Conservation (phyloP, 371 early-diverging fungal genomes). For the Ordospora colligata region DNA sequence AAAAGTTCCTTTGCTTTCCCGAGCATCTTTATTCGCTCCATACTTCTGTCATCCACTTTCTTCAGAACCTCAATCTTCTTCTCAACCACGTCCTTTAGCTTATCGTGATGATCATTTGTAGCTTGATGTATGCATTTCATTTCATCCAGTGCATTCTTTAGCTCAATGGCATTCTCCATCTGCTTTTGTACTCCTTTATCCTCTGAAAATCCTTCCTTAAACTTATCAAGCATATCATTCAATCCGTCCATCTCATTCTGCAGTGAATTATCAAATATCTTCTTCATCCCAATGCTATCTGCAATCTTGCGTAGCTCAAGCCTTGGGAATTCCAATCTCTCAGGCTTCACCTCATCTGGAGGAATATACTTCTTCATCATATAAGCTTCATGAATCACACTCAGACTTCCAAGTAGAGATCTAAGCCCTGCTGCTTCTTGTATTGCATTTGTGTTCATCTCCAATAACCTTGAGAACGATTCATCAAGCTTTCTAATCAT, state of each 20-base stretch:
- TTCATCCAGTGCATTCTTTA: background rate
- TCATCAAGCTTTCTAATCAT: conserved; percentile 5
- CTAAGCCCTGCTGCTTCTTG: conserved; percentile 12
- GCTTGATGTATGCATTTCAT: background rate
- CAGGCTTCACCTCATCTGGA: conserved; percentile 26
- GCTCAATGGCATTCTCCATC: background rate
- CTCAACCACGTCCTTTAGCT: background rate
- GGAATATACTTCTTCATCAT: conserved; percentile 33
- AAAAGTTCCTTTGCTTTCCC: background rate
- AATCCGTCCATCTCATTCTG: background rate
- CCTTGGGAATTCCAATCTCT: conserved; percentile 1
- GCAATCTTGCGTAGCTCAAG: background rate
- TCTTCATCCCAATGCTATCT: background rate
- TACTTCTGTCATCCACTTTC: background rate
- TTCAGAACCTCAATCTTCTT: background rate
- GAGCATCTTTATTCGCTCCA: background rate
- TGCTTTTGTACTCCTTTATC: background rate
- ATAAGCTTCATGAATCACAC: conserved; percentile 19
- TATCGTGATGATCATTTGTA: background rate
- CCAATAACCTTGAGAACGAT: background rate
- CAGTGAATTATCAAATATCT: background rate
- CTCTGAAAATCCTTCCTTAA: background rate
- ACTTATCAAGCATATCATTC: background rate
- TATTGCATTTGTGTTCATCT: background rate
- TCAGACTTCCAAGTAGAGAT: conserved; percentile 13